Conservation (phyloP, 192 early-diverging fungal genomes). For the Rhizophagus sp. region DNA sequence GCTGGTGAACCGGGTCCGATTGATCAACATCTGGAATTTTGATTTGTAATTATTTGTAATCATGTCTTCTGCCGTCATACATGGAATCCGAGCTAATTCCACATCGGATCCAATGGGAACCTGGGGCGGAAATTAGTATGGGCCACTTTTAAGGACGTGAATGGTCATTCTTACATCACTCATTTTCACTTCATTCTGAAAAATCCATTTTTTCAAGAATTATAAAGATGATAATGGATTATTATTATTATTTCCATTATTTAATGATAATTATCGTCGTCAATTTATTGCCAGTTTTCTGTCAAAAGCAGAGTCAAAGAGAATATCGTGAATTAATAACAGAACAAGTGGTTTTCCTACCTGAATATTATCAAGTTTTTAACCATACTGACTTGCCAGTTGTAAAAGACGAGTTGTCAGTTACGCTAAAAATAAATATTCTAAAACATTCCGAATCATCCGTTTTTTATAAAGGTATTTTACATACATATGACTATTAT, state of each 20-base stretch:
- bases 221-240: too few species aligned
- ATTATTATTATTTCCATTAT: not conserved
- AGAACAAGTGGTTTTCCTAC: not conserved
- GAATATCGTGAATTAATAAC: conserved; percentile 16
- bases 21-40: too few species aligned
- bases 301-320: not conserved
- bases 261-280: not conserved
- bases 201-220: too few species aligned
- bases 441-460: not conserved
- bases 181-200: too few species aligned
- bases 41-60: too few species aligned
- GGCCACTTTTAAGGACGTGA: too few species aligned
- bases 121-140: too few species aligned
- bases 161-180: too few species aligned
- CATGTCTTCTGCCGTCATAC: too few species aligned
- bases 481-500: not conserved
- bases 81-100: too few species aligned
- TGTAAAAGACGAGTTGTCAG: conserved; percentile 22
- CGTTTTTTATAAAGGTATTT: conserved; percentile 28
- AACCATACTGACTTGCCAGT: not conserved
- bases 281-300: conserved; percentile 19
- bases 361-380: not conserved
- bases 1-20: too few species aligned
- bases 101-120: too few species aligned
- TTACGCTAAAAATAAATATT: conserved; percentile 6